Evolutionary conservation across 78 protist genomes (phyloP).

Genomic region (Dictyostelium brefeldianum): DNA sequence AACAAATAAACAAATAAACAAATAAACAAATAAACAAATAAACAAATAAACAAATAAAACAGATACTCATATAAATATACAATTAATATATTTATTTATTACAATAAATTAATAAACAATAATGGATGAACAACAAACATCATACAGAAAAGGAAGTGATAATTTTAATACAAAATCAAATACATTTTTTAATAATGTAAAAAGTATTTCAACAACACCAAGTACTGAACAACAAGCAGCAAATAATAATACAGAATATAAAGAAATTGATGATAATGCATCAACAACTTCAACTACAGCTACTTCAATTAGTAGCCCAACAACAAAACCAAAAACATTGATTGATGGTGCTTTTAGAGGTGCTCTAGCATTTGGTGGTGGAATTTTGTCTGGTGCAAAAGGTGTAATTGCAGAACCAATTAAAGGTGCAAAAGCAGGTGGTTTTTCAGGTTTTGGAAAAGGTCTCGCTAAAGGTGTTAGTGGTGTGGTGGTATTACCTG

Average conservation of each 20-base stretch:
- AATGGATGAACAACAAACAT: not conserved
- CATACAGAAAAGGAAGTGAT: conserved; percentile 44
- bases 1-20: no score
- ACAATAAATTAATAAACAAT: no score
- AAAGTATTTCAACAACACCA: conserved; percentile 13
- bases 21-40: no score
- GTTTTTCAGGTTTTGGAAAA: conserved; percentile 55
- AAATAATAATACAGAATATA: not conserved
- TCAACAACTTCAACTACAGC: not conserved
- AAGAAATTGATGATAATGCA: not conserved
- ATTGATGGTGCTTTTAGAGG: conserved; percentile 67
- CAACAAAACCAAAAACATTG: conserved; percentile 52
- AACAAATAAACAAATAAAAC: no score
- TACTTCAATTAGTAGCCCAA: not conserved
- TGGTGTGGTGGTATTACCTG: conserved; percentile 64
- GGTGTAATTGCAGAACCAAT: conserved; percentile 54
- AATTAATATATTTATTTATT: no score
- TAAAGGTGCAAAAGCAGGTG: conserved; percentile 56
- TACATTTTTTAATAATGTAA: not conserved
- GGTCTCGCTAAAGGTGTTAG: conserved; percentile 67
- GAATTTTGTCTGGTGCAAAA: conserved; percentile 32
- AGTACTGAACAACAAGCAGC: not conserved
- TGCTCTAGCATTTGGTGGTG: conserved; percentile 16
- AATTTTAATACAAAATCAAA: conserved; percentile 20
- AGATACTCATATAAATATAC: no score